Base-by-base conservation (phyloP, 495 filamentous ascomycete species). In the Terfezia boudieri region DNA sequence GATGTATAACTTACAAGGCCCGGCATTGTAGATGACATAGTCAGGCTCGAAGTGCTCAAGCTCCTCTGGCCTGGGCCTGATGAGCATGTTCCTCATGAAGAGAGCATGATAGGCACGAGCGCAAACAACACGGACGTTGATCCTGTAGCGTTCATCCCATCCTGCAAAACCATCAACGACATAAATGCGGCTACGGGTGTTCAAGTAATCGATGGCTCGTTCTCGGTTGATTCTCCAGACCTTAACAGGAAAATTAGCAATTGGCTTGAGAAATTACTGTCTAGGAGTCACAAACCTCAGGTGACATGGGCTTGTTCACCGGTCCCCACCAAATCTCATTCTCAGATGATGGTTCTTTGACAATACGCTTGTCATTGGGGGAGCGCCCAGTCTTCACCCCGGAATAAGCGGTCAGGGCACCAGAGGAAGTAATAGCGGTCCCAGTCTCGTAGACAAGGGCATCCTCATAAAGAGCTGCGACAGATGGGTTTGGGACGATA, bases 1-100 rank as follows among this genome's bases (percentile, higher is more conserved):
- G 14, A 2, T 32, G 48, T 23, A 22, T 11, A 36, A 55, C 60
- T 63, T 14, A 63, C 61, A 98, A 50, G 82, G 84, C 56, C 90
- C 90, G 59, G 90, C 92, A 66, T 98, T 98, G 80, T 98, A 98
- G 74, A 98, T 96, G 62, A 87, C 86, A 75, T 98, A 98, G 75
- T 98, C 86, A 59, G 90, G 90, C 70, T 94, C 86, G 78, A 98
- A 98, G 73, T 84, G 76, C 70, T 92, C 79, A 46, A 98, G 80
- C 76, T 96, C 87, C 70, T 89, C 84, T 53, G 74, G 75, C 49
- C 77, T 72, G 55, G 90, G 90, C 66, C 90, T 82, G 74, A 98
- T 98, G 66, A 98, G 84, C 90, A 98, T 98, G 76, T 98, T 98
- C 63, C 92, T 85, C 90, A 98, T 98, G 84, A 98, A 98, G 57